A percentile compares a stretch with the other conserved stretches of the same genome.
These are phyloP conservation scores for Dendrocalamus latiflorus DNA, from an alignment of 202 grass and related monocot genomes.

Conservation along the genomic window DNA sequence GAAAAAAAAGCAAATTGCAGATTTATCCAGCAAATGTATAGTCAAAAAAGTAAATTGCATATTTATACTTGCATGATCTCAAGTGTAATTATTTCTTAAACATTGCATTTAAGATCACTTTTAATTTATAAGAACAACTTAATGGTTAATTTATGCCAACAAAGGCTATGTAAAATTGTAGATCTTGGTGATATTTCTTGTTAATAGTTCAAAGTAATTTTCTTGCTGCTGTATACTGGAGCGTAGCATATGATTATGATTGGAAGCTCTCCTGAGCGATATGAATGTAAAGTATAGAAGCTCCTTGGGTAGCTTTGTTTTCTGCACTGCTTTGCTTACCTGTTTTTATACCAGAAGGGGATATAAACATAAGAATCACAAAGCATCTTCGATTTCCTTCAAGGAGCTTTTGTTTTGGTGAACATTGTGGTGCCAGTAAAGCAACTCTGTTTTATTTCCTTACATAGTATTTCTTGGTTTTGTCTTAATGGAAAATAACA, in stretches of 20 bases:
- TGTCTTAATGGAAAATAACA: slow-evolving; percentile 4
- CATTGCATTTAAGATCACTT: background rate
- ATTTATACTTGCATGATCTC: background rate
- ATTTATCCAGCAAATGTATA: background rate
- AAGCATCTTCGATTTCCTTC: background rate
- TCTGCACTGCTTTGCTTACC: background rate
- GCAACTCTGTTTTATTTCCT: background rate
- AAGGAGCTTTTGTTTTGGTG: background rate
- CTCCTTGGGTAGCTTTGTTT: background rate
- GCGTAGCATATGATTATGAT: background rate
- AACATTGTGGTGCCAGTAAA: background rate
- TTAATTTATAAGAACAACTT: background rate
- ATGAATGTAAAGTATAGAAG: background rate
- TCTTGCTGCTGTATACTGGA: background rate
- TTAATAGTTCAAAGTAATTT: background rate
- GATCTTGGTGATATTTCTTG: background rate
- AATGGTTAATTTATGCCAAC: background rate
- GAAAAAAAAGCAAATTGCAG: background rate
- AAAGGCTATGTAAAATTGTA: background rate
- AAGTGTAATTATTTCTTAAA: background rate
- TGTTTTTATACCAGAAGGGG: background rate
- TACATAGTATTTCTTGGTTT: background rate
- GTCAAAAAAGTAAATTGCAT: no score
- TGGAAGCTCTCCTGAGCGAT: background rate
- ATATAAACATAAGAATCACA: background rate